Evolutionary conservation across 1,284 basidiomycete species (phyloP).

Genomic region (Moesziomyces globuligerus): DNA sequence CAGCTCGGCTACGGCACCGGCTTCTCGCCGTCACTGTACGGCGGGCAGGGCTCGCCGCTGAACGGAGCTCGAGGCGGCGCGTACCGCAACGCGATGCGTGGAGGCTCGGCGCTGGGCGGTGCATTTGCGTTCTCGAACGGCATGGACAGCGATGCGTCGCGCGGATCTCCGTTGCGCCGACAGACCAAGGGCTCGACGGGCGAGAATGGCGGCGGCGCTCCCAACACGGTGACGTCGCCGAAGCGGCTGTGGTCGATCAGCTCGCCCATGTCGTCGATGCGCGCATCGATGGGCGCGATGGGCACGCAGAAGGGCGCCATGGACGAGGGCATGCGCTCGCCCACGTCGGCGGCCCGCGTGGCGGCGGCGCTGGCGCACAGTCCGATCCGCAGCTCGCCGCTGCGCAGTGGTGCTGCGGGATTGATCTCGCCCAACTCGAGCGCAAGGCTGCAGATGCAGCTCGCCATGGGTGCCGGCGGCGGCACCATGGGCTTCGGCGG

Average conservation of each 20-base stretch:
- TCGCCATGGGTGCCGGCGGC: constrained; percentile 33
- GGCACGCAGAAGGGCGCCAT: constrained; percentile 15
- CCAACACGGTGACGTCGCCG: constrained; percentile 35
- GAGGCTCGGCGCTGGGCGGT: constrained; percentile 34
- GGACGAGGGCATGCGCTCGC: constrained; percentile 33
- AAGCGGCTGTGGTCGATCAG: constrained; percentile 49
- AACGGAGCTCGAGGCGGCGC: background rate
- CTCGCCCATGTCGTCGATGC: constrained; percentile 51
- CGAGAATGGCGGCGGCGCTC: constrained; percentile 3
- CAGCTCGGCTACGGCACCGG: constrained; percentile 36
- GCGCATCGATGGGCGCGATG: constrained; percentile 9
- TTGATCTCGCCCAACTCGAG: constrained; percentile 43
- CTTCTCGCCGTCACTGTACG: constrained; percentile 42
- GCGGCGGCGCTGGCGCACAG: constrained; percentile 41
- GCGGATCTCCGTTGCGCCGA: constrained; percentile 42
- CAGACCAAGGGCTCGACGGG: constrained; percentile 26
- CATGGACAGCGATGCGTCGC: constrained; percentile 31
- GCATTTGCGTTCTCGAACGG: constrained; percentile 40
- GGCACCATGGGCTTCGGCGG: constrained; percentile 31
- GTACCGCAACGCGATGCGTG: constrained; percentile 7
- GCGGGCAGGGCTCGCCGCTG: constrained; percentile 23
- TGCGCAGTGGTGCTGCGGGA: constrained; percentile 33
- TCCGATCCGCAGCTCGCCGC: constrained; percentile 40
- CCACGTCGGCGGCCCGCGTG: constrained; percentile 37
- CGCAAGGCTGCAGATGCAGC: constrained; percentile 47